Percentiles rank a stretch among this genome's conserved stretches.
phyloP scores from a whole-genome alignment of 208 protist species.

The Trypanosoma melophagium region DNA sequence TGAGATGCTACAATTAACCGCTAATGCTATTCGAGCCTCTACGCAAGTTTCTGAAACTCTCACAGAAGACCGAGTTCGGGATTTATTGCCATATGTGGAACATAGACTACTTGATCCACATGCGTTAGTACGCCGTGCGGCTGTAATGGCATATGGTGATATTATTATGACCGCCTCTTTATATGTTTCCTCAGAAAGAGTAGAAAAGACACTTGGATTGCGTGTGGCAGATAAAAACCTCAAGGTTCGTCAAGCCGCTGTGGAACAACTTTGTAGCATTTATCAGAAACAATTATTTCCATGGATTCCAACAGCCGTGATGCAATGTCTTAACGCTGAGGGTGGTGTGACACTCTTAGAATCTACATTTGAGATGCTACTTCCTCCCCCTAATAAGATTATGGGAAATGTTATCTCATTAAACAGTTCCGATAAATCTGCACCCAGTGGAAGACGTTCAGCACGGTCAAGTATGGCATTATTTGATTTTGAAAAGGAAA shows the following conservation, averaged over 20 bases:
- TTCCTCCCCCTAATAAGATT: conserved; percentile 36
- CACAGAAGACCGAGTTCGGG: conserved; percentile 32
- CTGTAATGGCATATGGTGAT: conserved; percentile 41
- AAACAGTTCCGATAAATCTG: neutral
- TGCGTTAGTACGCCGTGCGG: conserved; percentile 52
- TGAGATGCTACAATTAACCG: conserved; percentile 39
- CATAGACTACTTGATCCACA: conserved; percentile 45
- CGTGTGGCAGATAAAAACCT: conserved; percentile 64
- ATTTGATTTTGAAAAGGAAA: conserved; percentile 70
- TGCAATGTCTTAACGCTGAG: conserved; percentile 52
- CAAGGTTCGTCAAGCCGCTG: conserved; percentile 53
- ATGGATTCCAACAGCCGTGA: conserved; percentile 67
- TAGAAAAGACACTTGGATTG: conserved; percentile 51
- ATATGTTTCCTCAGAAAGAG: conserved; percentile 17
- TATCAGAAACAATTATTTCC: conserved; percentile 42
- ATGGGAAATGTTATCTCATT: neutral
- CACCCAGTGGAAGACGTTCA: conserved; percentile 11
- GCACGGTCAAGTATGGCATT: conserved; percentile 26
- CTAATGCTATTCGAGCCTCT: conserved; percentile 25
- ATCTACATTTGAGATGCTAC: conserved; percentile 41
- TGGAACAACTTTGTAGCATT: conserved; percentile 47
- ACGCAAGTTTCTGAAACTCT: conserved; percentile 9
- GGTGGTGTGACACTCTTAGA: conserved; percentile 36
- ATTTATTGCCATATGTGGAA: conserved; percentile 36
- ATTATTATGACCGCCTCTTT: conserved; percentile 32